Base-by-base conservation (phyloP, 2,329 filamentous ascomycete species). In the Xenosphaeropsis pyriputrescens region DNA sequence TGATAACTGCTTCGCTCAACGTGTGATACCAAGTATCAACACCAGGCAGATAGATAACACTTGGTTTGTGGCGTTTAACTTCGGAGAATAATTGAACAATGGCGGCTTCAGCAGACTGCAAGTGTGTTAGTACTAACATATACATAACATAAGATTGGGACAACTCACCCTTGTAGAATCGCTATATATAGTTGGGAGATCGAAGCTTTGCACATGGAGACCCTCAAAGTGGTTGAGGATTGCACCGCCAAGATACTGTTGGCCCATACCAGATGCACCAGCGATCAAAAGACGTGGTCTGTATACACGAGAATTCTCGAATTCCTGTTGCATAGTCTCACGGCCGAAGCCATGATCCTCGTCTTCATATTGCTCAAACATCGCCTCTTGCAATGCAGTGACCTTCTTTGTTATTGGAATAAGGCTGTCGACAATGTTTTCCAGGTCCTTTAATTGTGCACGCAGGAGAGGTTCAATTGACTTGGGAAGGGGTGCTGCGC, bases 181-280 rank as follows among this genome's bases (percentile, higher is more conserved):
- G 40, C 81, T 85, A 41, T 93, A 68, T 40, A 98, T 67, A 13
- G 82, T 91, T 1, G 88, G 77, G 40, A 98, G 69, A 57, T 95
- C 93, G 56, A 98, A 93, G 38, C 82, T 86, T 55, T 96, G 88
- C 2, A 98, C 84, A 59, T 96, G 86, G 2, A 96, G 70, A 18
- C 88, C 85, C 59, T 98, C 91, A 39, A 98, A 80, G 53, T 93
- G 79, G 56, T 93, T 85, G 45, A 96, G 64, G 37, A 96, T 64
- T 5, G 89, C 91, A 35, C 79, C 78, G 19, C 85, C 78, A 30
- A 98, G 65, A 50, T 98, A 95, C 35, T 79, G 74, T 55, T 98
- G 93, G 1, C 93, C 91, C 89, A 96, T 96, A 8, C 91, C 91
- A 33, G 75, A 67, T 8, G 68, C 56, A n/a, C 91, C 91, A 32